Evolutionary conservation across 169 alveolate species (phyloP).

Genomic region (Babesia ovata): DNA sequence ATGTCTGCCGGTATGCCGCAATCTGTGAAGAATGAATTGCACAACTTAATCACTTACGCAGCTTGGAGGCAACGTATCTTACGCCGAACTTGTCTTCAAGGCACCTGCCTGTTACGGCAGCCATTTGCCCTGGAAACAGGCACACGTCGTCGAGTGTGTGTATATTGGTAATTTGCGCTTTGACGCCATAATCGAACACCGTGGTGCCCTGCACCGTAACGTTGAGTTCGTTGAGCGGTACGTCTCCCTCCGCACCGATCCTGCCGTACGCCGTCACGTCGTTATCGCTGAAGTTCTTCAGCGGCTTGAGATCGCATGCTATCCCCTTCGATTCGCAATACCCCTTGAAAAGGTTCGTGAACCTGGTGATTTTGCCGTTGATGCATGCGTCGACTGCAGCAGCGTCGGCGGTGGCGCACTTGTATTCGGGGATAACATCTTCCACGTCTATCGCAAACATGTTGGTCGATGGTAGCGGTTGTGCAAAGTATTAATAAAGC

Average conservation of each 20-base stretch:
- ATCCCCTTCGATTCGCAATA: conserved; percentile 56
- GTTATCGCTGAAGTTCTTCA: conserved; percentile 54
- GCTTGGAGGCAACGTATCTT: conserved; percentile 53
- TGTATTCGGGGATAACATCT: conserved; percentile 31
- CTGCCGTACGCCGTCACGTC: conserved; percentile 65
- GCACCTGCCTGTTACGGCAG: conserved; percentile 61
- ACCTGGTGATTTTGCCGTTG: conserved; percentile 56
- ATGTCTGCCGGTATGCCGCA: conserved; percentile 66
- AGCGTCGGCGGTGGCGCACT: conserved; percentile 52
- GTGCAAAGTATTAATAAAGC: background rate
- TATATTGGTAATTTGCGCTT: conserved; percentile 56
- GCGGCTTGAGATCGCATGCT: conserved; percentile 58
- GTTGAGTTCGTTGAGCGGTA: conserved; percentile 45
- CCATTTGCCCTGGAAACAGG: conserved; percentile 72
- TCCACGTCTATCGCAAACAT: conserved; percentile 2
- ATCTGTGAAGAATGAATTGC: background rate
- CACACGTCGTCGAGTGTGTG: conserved; percentile 53
- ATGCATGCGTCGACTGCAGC: conserved; percentile 43
- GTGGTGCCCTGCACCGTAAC: conserved; percentile 67
- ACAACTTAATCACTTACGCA: conserved; percentile 13
- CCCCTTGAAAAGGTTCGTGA: conserved; percentile 53
- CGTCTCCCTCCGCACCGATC: conserved; percentile 66
- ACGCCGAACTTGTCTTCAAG: conserved; percentile 66
- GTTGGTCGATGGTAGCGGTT: background rate
- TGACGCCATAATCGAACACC: conserved; percentile 53